phyloP scores from a whole-genome alignment of 2,329 filamentous ascomycete genomes.

The Xylaria polymorpha region DNA sequence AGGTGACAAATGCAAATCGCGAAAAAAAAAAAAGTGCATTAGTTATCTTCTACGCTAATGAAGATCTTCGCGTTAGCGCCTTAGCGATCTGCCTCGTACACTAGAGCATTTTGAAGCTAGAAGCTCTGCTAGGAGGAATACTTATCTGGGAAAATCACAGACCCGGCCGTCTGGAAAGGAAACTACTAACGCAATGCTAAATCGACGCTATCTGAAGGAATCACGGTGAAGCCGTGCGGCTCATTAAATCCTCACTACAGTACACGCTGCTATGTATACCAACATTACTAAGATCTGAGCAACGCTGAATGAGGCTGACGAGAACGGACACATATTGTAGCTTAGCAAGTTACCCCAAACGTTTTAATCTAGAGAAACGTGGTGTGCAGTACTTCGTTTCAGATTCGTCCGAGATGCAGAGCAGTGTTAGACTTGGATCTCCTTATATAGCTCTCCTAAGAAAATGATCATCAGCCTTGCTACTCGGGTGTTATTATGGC shows the following conservation, averaged over 20 bases:
- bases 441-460: not conserved
- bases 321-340: not conserved
- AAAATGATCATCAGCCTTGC: slow-evolving; percentile 5
- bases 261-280: not conserved
- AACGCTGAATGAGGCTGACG: slow-evolving; percentile 17
- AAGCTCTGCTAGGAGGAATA: slow-evolving; percentile 12
- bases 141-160: slow-evolving; percentile 6
- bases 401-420: slow-evolving; percentile 6
- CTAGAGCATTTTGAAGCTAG: slow-evolving; percentile 3
- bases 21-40: not conserved
- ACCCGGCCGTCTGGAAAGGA: slow-evolving; percentile 7
- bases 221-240: slow-evolving; percentile 32
- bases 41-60: slow-evolving; percentile 17
- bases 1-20: slow-evolving; percentile 24
- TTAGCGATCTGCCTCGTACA: slow-evolving; percentile 5
- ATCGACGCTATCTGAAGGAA: slow-evolving; percentile 14
- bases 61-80: slow-evolving; percentile 33
- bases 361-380: slow-evolving; percentile 4
- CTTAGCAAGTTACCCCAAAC: slow-evolving; percentile 5
- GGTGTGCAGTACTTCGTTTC: slow-evolving; percentile 6
- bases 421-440: slow-evolving; percentile 1
- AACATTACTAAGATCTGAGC: slow-evolving; percentile 7
- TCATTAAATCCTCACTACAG: slow-evolving; percentile 23
- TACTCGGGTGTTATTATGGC: not conserved
- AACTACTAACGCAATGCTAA: not conserved